Evolutionary conservation across 1,284 basidiomycete genomes (phyloP), one percentile per base, ranked within the genome.

Genomic region (Cryptococcus depauperatus): DNA sequence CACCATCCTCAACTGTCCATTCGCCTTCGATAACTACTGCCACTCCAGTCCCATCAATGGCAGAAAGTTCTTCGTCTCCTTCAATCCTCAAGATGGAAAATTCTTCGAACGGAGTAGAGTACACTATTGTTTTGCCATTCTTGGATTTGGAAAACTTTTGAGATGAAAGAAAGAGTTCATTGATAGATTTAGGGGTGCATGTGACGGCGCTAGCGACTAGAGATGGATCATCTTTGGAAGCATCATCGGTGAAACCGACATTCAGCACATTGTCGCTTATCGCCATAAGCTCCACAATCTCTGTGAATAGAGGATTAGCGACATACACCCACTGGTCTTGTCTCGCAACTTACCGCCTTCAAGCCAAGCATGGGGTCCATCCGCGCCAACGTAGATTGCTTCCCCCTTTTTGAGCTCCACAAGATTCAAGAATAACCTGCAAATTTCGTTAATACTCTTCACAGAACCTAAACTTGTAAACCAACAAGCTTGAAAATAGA

Each of bases 251-350:
- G 46, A 71, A 71, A 26, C 63, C 69, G 14, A 65, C 58, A 41
- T 71, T 68, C 41, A 72, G 52, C 16, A 70, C 69, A 41, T 72
- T 70, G 56, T 71, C 69, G 25, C 64, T 66, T 5, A 59, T 53
- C 3, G 62, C 68, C 69, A 72, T 72, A 50, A 69, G 66, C 48
- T 70, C 69, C 47, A 71, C 63, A 41, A 71, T 71, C 27, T 71
- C 67, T 63, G 44, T 14, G 25, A 1, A n/a, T 5, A n/a, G n/a
- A 9, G 10, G 18, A 27, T 27, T 13, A 40, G 38, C 25, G 10
- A 27, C 21, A 21, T 29, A 16, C 7, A 30, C 5, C 19, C 34
- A 18, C 19, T 14, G 14, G 22, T 13, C 11, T 37, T 14, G 21
- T 19, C 3, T 3, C 35, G 43, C 25, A 6, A 58, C 59, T 52